Percentiles rank a stretch among this genome's conserved stretches.
phyloP scores from a whole-genome alignment of 2,329 filamentous ascomycete species.

The Alternaria gansuensis region DNA sequence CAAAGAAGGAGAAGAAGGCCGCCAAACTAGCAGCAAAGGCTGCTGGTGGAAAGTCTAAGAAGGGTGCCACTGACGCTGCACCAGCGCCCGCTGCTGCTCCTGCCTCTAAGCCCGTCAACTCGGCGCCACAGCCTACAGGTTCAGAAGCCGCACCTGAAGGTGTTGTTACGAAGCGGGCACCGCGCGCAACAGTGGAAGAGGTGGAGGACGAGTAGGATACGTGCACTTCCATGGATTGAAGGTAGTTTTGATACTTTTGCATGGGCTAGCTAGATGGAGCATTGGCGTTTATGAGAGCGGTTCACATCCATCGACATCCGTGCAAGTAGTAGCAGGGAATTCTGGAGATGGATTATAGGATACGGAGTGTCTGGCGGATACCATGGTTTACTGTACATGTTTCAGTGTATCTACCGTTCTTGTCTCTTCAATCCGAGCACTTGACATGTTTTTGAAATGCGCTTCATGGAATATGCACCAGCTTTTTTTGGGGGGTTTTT shows the following conservation, averaged over 20 bases:
- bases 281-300: constrained; percentile 10
- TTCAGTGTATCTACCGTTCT: not conserved
- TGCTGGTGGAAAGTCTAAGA: constrained; percentile 45
- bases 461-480: no score
- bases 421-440: not conserved
- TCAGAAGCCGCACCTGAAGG: constrained; percentile 34
- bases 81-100: constrained; percentile 14
- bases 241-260: constrained; percentile 13
- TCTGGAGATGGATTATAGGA: not conserved
- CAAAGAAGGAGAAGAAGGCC: constrained; percentile 52
- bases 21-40: constrained; percentile 46
- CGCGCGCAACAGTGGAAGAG: constrained; percentile 51
- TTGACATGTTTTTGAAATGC: not conserved
- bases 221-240: not conserved
- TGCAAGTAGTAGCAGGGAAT: not conserved
- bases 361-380: not conserved
- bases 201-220: constrained; percentile 44
- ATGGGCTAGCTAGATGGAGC: constrained; percentile 19
- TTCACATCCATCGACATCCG: constrained; percentile 1
- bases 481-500: not conserved
- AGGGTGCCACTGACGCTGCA: constrained; percentile 42
- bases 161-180: constrained; percentile 40
- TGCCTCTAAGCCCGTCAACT: constrained; percentile 28
- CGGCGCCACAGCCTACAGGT: constrained; percentile 44
- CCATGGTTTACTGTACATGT: not conserved